A percentile compares a stretch with the other conserved stretches of the same genome.
Evolutionary conservation across 805 yeast genomes (phyloP).

Genomic region (Saccharomycopsis amapae): DNA sequence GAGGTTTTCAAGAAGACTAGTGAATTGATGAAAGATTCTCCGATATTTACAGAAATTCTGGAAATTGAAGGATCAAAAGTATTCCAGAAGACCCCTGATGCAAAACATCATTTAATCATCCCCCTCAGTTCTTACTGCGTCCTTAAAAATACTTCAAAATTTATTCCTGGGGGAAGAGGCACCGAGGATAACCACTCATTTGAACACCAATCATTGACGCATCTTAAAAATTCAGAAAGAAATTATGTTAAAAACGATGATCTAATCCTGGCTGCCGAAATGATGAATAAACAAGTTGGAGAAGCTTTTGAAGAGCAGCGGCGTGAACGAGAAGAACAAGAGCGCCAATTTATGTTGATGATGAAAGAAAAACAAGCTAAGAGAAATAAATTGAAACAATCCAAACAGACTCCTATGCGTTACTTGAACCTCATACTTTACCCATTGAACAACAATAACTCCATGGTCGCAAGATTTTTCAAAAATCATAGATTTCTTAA

Average conservation of each 20-base stretch:
- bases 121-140: slow-evolving; percentile 10
- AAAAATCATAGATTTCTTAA: slow-evolving; percentile 3
- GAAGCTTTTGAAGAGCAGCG: slow-evolving; percentile 4
- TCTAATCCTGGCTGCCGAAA: background rate
- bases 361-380: no score
- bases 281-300: background rate
- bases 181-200: no score
- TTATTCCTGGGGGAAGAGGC: background rate
- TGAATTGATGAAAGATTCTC: slow-evolving; percentile 8
- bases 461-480: background rate
- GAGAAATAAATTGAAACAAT: background rate
- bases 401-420: no score
- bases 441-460: slow-evolving; percentile 1
- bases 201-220: background rate
- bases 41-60: slow-evolving; percentile 20
- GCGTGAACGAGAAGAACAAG: slow-evolving; percentile 12
- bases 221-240: background rate
- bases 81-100: background rate
- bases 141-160: slow-evolving; percentile 11
- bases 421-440: background rate
- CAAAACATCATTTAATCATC: background rate
- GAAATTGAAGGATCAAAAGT: slow-evolving; percentile 22
- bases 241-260: no score
- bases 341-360: no score
- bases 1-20: slow-evolving; percentile 8